Percentiles rank a stretch among this genome's conserved stretches.
phyloP scores from a whole-genome alignment of 192 early-diverging fungal genomes.

The Phlyctochytrium bullatum region DNA sequence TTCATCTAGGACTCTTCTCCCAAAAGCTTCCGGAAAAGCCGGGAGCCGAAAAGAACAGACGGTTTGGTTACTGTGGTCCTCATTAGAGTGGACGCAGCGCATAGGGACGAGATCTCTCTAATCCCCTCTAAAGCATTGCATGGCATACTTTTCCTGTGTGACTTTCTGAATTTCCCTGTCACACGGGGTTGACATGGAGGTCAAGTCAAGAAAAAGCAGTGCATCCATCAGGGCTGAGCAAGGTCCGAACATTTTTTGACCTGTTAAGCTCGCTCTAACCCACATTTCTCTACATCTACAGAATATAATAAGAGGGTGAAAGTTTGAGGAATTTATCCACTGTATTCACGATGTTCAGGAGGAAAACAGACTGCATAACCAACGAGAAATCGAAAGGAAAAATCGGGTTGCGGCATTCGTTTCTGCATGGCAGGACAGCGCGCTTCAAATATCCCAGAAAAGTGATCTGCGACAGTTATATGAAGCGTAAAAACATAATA shows the following conservation, averaged over 20 bases:
- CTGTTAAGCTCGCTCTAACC: too few relatives aligned
- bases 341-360: constrained; percentile 18
- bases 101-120: too few relatives aligned
- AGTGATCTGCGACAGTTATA: constrained; percentile 26
- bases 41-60: neutral
- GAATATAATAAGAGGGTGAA: neutral
- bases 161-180: too few relatives aligned
- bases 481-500: constrained; percentile 7
- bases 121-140: too few relatives aligned
- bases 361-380: constrained; percentile 12
- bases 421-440: constrained; percentile 21
- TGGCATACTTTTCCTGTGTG: too few relatives aligned
- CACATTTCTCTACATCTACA: neutral
- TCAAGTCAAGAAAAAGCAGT: too few relatives aligned
- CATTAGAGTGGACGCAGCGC: too few relatives aligned
- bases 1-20: neutral
- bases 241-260: too few relatives aligned
- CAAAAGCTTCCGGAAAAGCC: neutral
- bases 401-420: constrained; percentile 21
- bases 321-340: constrained; percentile 6
- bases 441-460: constrained; percentile 16
- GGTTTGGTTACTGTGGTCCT: too few relatives aligned
- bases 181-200: too few relatives aligned
- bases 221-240: too few relatives aligned
- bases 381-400: constrained; percentile 11